Base-by-base conservation (phyloP, 495 filamentous ascomycete species). In the Aspergillus sclerotiicarbonarius region DNA sequence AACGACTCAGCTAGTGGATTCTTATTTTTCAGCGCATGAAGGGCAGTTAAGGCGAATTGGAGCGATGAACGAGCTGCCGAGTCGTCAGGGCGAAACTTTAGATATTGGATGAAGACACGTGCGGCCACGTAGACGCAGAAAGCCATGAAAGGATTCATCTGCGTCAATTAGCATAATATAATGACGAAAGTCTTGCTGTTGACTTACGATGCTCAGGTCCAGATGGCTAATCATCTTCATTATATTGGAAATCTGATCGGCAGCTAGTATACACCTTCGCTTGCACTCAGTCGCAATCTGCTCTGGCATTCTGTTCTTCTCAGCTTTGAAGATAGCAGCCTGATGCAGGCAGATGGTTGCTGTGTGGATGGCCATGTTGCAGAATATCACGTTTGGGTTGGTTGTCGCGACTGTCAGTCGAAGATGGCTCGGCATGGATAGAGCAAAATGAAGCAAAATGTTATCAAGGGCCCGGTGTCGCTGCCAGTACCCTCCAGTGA, bases 301-400 rank as follows among this genome's bases (percentile, higher is more conserved):
- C 9, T 84, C 76, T 4, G 92, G 84, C 63, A 97, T 79, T 53
- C 83, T 80, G 69, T 98, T 88, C 71, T 90, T 93, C 62, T 97
- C 92, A 0, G 94, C 91, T 70, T 96, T 98, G 81, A 91, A 96
- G 18, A 98, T 97, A 18, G 94, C 95, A 7, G 95, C 95, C 69
- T 99, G 94, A 68, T 99, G 94, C 7, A 98, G 81, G 71, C 95
- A 98, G 44, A 99, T 98, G 2, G 91, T 94, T 1, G 92, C 95
- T 0, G 94, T 96, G 66, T 98, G 94, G 33, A 98, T 91, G 65
- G 88, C 90, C 90, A 98, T 96, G 59, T 98, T 98, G 32, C 90
- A 86, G 66, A 97, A 98, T 18, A 99, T 86, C 51, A 95, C 86
- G 63, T 97, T 99, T 8, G 91, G 78, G 68, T 95, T 87, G 10